Percentiles rank a stretch among this genome's conserved stretches.
These are phyloP conservation scores for Marasmius tenuissimus DNA, from an alignment of 1,284 basidiomycete species.

Conservation along the genomic window DNA sequence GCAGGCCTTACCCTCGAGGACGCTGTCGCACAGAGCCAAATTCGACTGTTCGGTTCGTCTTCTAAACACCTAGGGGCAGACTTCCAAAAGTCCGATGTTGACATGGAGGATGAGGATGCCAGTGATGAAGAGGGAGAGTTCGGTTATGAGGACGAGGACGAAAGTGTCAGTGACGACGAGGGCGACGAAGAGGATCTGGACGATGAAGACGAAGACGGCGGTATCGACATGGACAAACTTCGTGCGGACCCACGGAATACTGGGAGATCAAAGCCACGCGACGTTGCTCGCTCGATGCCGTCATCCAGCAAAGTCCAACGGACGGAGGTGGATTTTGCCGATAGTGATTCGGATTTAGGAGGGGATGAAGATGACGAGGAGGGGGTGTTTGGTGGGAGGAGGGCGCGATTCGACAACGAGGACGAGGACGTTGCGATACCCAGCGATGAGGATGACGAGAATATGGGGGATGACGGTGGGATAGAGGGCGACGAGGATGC, in stretches of 20 bases:
- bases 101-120: conserved; percentile 34
- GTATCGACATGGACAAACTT: conserved; percentile 23
- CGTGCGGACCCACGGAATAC: conserved; percentile 34
- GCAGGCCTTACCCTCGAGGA: conserved; percentile 83
- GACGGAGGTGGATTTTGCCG: conserved; percentile 67
- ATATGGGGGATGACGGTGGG: conserved; percentile 39
- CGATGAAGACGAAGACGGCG: conserved; percentile 21
- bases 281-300: conserved; percentile 42
- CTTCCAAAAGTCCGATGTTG: conserved; percentile 13
- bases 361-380: conserved; percentile 46
- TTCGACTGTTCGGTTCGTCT: conserved; percentile 85
- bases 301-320: conserved; percentile 33
- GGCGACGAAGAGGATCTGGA: conserved; percentile 26
- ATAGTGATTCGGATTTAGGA: conserved; percentile 78
- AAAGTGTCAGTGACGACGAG: conserved; percentile 22
- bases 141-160: conserved; percentile 14
- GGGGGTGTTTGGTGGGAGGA: conserved; percentile 18
- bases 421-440: conserved; percentile 54
- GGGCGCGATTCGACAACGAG: conserved; percentile 45
- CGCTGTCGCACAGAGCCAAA: conserved; percentile 77
- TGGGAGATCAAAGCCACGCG: conserved; percentile 51
- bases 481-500: conserved; percentile 41
- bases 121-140: conserved; percentile 26
- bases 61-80: conserved; percentile 52
- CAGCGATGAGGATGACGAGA: conserved; percentile 46